A percentile compares a stretch with the other conserved stretches of the same genome.
These are phyloP conservation scores for Psilocybe azurescens DNA, from an alignment of 768 basidiomycete genomes.

Conservation along the genomic window DNA sequence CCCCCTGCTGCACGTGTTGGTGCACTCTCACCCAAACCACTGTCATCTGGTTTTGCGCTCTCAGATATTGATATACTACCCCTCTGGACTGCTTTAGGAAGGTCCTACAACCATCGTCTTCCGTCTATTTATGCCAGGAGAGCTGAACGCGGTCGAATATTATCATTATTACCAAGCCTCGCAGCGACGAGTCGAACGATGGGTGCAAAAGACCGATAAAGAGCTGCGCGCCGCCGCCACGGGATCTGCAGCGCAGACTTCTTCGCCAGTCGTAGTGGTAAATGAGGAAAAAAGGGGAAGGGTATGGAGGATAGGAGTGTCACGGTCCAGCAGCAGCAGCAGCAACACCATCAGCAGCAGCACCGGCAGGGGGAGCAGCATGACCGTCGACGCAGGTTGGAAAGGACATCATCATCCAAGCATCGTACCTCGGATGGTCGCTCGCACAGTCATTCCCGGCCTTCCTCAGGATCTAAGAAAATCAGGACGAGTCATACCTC, in stretches of 20 bases:
- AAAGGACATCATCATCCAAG: slow-evolving; percentile 16
- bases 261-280: not conserved
- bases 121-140: slow-evolving; percentile 33
- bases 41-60: not conserved
- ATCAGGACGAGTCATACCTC: slow-evolving; percentile 6
- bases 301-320: not conserved
- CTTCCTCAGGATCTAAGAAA: slow-evolving; percentile 23
- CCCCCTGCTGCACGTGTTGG: slow-evolving; percentile 6
- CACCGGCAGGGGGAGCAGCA: not conserved
- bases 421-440: slow-evolving; percentile 17
- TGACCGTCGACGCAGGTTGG: slow-evolving; percentile 5
- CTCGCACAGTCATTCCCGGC: slow-evolving; percentile 17
- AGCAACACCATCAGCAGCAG: not conserved
- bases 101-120: not conserved
- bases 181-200: slow-evolving; percentile 33
- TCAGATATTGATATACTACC: not conserved
- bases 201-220: slow-evolving; percentile 30
- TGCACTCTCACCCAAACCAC: slow-evolving; percentile 4
- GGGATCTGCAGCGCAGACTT: slow-evolving; percentile 6
- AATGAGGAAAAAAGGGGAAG: not conserved
- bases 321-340: not conserved
- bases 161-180: slow-evolving; percentile 33
- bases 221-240: slow-evolving; percentile 17
- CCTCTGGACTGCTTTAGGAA: not conserved
- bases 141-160: slow-evolving; percentile 28